These are phyloP conservation scores for Atalantia buxifolia DNA, from an alignment of 345 rosid genomes.

Conservation along the genomic window DNA sequence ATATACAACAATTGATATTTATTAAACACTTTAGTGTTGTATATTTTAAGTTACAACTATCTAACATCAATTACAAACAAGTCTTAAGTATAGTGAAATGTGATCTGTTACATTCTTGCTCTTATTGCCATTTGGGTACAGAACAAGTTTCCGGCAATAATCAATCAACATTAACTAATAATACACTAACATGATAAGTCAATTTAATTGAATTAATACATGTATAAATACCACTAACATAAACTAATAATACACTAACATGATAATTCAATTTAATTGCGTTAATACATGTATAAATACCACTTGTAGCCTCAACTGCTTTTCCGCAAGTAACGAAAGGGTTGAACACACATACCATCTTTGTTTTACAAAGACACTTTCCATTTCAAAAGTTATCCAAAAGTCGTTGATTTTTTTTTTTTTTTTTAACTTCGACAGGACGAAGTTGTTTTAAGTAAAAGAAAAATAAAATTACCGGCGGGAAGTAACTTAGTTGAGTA, in stretches of 20 bases:
- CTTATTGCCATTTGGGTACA: conserved; percentile 64
- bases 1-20: accelerated
- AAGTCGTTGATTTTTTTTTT: no score
- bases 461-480: no score
- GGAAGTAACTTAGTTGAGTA: no score
- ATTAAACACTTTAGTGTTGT: accelerated
- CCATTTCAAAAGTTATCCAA: no score
- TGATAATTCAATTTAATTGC: no score
- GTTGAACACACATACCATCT: no score
- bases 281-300: conserved; percentile 17
- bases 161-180: neutral
- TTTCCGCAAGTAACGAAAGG: conserved; percentile 37
- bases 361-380: no score
- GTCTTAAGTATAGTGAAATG: conserved; percentile 46
- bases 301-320: conserved; percentile 53
- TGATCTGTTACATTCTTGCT: conserved; percentile 45
- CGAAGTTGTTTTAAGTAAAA: no score
- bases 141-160: conserved; percentile 49
- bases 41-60: accelerated
- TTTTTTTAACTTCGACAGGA: no score
- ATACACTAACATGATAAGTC: no score
- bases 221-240: conserved; percentile 39
- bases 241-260: no score
- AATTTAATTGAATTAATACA: no score
- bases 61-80: accelerated